These are phyloP conservation scores for Arabis hirsuta DNA, from an alignment of 345 rosid genomes.

Conservation along the genomic window DNA sequence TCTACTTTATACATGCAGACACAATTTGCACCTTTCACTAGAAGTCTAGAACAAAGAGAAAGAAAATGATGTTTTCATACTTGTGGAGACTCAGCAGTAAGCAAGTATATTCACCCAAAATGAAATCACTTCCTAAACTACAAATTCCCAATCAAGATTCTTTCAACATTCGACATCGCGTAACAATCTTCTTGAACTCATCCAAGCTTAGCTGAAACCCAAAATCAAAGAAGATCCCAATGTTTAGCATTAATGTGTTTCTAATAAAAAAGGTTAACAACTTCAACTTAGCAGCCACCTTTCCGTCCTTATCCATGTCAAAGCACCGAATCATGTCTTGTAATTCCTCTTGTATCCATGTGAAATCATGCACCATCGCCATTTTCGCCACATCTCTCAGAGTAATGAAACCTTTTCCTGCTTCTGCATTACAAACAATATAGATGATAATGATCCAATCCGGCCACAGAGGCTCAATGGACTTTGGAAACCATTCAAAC, in stretches of 20 bases:
- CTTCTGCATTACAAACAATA: conserved; percentile 49
- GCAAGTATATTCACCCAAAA: conserved; percentile 4
- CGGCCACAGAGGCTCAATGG: not conserved
- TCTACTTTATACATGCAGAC: no score
- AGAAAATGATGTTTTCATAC: not conserved
- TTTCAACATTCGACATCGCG: conserved; percentile 64
- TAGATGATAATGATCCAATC: conserved; percentile 2
- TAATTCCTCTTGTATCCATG: conserved; percentile 72
- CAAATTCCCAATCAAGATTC: conserved; percentile 28
- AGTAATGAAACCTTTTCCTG: conserved; percentile 63
- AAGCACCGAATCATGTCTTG: conserved; percentile 78
- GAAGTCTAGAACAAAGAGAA: no score
- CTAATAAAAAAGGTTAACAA: not conserved
- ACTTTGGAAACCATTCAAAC: conserved; percentile 8
- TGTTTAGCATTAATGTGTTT: not conserved
- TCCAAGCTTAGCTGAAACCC: conserved; percentile 67
- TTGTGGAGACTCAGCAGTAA: not conserved
- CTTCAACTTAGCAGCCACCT: conserved; percentile 50
- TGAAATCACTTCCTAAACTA: not conserved
- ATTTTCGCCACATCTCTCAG: conserved; percentile 57
- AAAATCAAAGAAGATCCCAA: conserved; percentile 3
- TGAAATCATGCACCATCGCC: conserved; percentile 70
- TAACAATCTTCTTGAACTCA: conserved; percentile 64
- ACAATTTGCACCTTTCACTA: no score
- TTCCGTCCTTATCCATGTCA: conserved; percentile 67